Conservation (phyloP, 2,329 filamentous ascomycete species). For the Tolypocladium tundrense region DNA sequence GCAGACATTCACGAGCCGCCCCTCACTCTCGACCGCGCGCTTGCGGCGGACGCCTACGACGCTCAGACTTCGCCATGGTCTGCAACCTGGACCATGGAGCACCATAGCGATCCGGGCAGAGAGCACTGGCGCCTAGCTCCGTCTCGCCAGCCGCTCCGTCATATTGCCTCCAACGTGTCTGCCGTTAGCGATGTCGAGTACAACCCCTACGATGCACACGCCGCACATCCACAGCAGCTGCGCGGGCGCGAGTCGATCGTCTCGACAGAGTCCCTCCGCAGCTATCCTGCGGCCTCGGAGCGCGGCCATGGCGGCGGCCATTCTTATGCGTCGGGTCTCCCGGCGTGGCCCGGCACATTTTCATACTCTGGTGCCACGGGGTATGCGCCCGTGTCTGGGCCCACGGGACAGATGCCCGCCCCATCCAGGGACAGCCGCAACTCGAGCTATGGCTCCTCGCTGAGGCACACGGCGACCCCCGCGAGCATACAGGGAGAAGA, state of each 20-base stretch:
- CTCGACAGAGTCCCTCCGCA: conserved; percentile 5
- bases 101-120: conserved; percentile 18
- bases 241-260: conserved; percentile 14
- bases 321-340: conserved; percentile 10
- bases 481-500: conserved; percentile 23
- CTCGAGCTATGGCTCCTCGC: conserved; percentile 13
- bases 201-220: conserved; percentile 14
- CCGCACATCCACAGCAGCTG: conserved; percentile 11
- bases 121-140: conserved; percentile 13
- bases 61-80: conserved; percentile 10
- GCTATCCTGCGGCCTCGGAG: conserved; percentile 6
- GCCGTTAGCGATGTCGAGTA: conserved; percentile 18
- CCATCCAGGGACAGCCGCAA: conserved; percentile 14
- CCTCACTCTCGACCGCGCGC: background rate
- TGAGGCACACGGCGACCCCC: conserved; percentile 17
- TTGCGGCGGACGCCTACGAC: background rate
- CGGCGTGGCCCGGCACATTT: conserved; percentile 16
- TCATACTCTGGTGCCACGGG: conserved; percentile 12
- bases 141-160: conserved; percentile 13
- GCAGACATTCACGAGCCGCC: background rate
- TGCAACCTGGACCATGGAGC: conserved; percentile 14
- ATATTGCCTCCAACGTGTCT: conserved; percentile 23
- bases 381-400: conserved; percentile 17
- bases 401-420: background rate
- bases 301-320: conserved; percentile 7